Evolutionary conservation across 2,329 filamentous ascomycete species (phyloP).

Genomic region (Sporothrix variecibatus): DNA sequence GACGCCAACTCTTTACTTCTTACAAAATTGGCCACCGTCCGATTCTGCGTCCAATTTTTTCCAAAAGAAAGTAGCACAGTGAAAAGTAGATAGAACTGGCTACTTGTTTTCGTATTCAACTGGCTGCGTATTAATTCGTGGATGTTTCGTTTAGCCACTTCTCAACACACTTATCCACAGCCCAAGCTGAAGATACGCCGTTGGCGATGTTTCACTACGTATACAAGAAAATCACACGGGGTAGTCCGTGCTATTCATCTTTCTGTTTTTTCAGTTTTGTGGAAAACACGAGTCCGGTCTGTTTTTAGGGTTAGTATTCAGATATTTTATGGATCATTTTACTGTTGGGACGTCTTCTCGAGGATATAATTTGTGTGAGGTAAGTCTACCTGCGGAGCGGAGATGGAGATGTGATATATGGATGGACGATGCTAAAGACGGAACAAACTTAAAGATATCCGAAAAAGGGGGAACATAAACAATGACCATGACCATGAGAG

Average conservation of each 20-base stretch:
- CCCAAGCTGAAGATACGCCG: background rate
- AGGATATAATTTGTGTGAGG: background rate
- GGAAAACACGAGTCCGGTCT: too few relatives aligned
- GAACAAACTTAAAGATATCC: background rate
- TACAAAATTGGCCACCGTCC: background rate
- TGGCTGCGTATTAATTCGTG: background rate
- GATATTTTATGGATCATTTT: too few relatives aligned
- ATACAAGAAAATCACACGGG: background rate
- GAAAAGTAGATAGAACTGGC: background rate
- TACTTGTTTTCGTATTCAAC: background rate
- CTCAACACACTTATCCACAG: background rate
- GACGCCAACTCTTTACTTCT: background rate
- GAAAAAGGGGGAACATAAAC: background rate
- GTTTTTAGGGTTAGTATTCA: too few relatives aligned
- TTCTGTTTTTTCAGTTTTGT: too few relatives aligned
- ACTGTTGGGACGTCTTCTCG: background rate
- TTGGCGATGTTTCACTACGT: background rate
- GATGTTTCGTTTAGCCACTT: background rate
- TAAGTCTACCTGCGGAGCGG: background rate
- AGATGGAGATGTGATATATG: background rate
- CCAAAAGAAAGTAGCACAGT: too few relatives aligned
- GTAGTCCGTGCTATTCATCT: too few relatives aligned
- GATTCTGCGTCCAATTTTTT: too few relatives aligned
- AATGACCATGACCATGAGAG: background rate
- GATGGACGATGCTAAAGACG: background rate